Evolutionary conservation across 73 alveolate genomes (phyloP).

Genomic region (Tetrahymena malaccensis): DNA sequence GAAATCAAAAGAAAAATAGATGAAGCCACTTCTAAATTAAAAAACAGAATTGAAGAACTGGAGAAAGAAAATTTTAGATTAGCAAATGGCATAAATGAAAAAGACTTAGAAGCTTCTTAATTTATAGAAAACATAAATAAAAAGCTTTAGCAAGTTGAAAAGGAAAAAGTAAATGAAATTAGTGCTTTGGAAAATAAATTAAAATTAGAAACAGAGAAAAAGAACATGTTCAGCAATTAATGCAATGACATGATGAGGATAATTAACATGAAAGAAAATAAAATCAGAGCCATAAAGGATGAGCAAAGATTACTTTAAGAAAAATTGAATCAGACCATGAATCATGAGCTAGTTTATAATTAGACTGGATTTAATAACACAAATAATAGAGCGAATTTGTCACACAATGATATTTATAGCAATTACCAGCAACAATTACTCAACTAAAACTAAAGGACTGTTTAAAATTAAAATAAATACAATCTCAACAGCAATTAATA

Average conservation of each 20-base stretch:
- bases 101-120: neutral
- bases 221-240: neutral
- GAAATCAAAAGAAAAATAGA: neutral
- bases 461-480: neutral
- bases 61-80: neutral
- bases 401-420: neutral
- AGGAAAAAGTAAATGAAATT: neutral
- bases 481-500: neutral
- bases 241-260: neutral
- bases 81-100: neutral
- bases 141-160: neutral
- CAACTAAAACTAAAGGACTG: neutral
- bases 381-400: neutral
- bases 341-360: neutral
- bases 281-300: neutral
- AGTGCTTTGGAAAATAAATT: neutral
- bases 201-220: neutral
- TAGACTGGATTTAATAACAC: neutral
- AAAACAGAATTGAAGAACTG: neutral
- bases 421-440: neutral
- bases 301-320: neutral
- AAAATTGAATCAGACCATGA: neutral
- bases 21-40: neutral
- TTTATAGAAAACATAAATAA: neutral
- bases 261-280: neutral